Evolutionary conservation across 257 asterid genomes (phyloP).

Genomic region (Nicotiana sylvestris): DNA sequence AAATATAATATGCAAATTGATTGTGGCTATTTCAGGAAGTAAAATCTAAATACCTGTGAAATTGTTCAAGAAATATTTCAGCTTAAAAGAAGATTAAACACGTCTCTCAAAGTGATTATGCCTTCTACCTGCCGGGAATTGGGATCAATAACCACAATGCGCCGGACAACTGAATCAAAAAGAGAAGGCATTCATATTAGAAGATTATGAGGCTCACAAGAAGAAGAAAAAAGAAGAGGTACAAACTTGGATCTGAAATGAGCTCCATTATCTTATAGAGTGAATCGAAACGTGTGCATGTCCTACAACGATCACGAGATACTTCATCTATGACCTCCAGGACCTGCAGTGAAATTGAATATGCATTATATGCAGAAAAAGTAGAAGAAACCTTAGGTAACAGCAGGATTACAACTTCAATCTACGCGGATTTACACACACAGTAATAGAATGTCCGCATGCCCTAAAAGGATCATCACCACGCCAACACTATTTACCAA

Average conservation of each 20-base stretch:
- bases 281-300: slow-evolving; percentile 58
- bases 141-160: slow-evolving; percentile 46
- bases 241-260: slow-evolving; percentile 56
- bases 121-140: slow-evolving; percentile 48
- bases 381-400: neutral
- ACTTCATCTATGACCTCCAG: slow-evolving; percentile 35
- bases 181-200: neutral
- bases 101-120: slow-evolving; percentile 57
- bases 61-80: slow-evolving; percentile 13
- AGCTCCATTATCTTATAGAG: slow-evolving; percentile 59
- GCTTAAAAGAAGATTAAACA: slow-evolving; percentile 36
- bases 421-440: neutral
- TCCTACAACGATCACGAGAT: slow-evolving; percentile 33
- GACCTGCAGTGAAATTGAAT: slow-evolving; percentile 31
- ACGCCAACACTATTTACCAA: neutral
- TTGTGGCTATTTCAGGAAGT: neutral
- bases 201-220: neutral
- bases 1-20: neutral
- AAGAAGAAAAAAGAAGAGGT: neutral
- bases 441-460: neutral
- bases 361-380: neutral
- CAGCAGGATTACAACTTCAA: neutral
- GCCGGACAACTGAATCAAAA: slow-evolving; percentile 43
- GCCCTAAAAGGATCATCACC: neutral
- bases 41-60: neutral